phyloP scores from a whole-genome alignment of 2,329 filamentous ascomycete species.

The Aspergillus ochraceus region DNA sequence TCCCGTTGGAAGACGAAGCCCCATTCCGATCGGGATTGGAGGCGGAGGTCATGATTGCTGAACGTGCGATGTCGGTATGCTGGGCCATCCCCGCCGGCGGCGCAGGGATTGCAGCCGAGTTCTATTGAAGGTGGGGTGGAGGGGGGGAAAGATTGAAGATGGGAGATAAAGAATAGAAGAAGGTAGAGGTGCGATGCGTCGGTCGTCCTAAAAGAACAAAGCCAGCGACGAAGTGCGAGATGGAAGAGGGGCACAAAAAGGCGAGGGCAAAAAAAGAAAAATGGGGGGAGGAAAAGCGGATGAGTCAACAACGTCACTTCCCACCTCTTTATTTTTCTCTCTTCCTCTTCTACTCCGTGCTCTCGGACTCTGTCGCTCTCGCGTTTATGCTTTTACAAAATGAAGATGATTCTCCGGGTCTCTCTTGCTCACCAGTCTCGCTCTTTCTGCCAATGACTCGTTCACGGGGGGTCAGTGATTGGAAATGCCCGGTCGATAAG shows the following conservation, averaged over 20 bases:
- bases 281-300: slow-evolving; percentile 10
- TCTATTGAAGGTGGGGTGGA: slow-evolving; percentile 7
- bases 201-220: not conserved
- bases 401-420: not conserved
- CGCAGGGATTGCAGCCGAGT: slow-evolving; percentile 21
- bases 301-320: slow-evolving; percentile 17
- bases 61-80: slow-evolving; percentile 52
- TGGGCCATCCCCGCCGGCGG: slow-evolving; percentile 40
- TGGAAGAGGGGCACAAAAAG: slow-evolving; percentile 4
- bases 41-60: slow-evolving; percentile 48
- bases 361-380: no score
- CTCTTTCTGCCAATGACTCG: not conserved
- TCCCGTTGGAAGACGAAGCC: slow-evolving; percentile 17
- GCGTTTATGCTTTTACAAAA: not conserved
- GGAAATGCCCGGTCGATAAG: not conserved
- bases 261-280: slow-evolving; percentile 14
- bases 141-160: not conserved
- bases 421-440: not conserved
- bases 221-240: not conserved
- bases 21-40: slow-evolving; percentile 23
- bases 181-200: not conserved
- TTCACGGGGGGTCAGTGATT: not conserved
- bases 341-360: not conserved
- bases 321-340: not conserved
- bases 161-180: slow-evolving; percentile 2